These are phyloP conservation scores for Penicillium verrucosum DNA, from an alignment of 2,329 filamentous ascomycete genomes.

Conservation along the genomic window DNA sequence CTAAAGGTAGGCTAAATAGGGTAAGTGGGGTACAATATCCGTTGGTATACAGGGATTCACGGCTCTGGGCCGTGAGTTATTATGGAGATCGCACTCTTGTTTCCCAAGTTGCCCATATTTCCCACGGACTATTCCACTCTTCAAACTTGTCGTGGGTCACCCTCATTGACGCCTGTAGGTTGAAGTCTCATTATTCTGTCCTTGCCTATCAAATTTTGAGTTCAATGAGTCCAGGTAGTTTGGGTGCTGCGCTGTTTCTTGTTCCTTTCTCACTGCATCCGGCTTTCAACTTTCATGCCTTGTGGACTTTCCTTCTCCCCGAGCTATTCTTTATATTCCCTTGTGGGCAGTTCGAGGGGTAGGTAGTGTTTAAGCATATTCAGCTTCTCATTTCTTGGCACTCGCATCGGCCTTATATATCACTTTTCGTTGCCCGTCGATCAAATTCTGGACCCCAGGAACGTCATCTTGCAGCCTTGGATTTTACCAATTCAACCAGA, in stretches of 20 bases:
- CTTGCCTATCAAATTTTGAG: neutral
- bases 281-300: neutral
- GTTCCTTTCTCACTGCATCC: neutral
- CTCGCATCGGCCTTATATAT: neutral
- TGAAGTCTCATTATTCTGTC: neutral
- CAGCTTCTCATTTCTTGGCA: neutral
- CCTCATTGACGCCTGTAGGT: neutral
- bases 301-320: neutral
- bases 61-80: neutral
- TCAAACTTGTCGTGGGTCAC: neutral
- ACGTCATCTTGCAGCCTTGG: neutral
- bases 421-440: neutral
- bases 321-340: neutral
- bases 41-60: neutral
- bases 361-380: neutral
- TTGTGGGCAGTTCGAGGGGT: neutral
- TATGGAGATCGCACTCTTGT: neutral
- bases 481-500: neutral
- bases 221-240: conserved; percentile 3
- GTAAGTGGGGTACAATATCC: neutral
- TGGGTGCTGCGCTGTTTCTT: neutral
- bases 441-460: neutral
- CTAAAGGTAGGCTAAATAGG: neutral
- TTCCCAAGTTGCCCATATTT: neutral
- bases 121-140: neutral